Conservation (phyloP, 148 eudicot species). For the Diospyros kaki region DNA sequence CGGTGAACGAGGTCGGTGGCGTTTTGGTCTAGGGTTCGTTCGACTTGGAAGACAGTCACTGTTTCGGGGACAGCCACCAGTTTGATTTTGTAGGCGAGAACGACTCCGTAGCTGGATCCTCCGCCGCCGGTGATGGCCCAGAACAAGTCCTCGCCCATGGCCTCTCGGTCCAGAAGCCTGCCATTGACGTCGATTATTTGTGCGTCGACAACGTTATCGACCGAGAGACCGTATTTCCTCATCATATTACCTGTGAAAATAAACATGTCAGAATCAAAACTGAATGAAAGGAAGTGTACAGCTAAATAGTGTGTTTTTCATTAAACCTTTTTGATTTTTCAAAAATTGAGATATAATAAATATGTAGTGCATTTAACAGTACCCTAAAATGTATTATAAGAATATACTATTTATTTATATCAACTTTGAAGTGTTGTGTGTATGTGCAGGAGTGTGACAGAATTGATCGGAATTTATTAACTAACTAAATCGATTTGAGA, state of each 20-base stretch:
- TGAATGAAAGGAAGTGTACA: no score
- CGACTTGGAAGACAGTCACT: slow-evolving; percentile 25
- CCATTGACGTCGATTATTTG: background rate
- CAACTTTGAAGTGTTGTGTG: no score
- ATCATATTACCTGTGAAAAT: background rate
- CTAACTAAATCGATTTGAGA: no score
- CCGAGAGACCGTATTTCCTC: slow-evolving; percentile 25
- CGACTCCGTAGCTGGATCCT: slow-evolving; percentile 27
- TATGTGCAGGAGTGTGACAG: no score
- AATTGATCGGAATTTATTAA: no score
- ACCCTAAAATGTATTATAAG: no score
- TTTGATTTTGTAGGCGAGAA: slow-evolving; percentile 26
- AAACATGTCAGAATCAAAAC: no score
- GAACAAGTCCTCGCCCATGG: slow-evolving; percentile 23
- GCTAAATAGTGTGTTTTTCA: no score
- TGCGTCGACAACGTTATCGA: slow-evolving; percentile 28
- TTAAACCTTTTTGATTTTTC: no score
- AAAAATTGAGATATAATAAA: no score
- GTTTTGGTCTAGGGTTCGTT: slow-evolving; percentile 13
- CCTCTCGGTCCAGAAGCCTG: background rate
- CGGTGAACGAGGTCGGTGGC: slow-evolving; percentile 12
- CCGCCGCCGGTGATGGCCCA: slow-evolving; percentile 51
- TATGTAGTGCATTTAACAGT: no score
- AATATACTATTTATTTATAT: no score
- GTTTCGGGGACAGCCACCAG: slow-evolving; percentile 24